These are phyloP conservation scores for Penstemon davidsonii DNA, from an alignment of 257 asterid species.

Conservation along the genomic window DNA sequence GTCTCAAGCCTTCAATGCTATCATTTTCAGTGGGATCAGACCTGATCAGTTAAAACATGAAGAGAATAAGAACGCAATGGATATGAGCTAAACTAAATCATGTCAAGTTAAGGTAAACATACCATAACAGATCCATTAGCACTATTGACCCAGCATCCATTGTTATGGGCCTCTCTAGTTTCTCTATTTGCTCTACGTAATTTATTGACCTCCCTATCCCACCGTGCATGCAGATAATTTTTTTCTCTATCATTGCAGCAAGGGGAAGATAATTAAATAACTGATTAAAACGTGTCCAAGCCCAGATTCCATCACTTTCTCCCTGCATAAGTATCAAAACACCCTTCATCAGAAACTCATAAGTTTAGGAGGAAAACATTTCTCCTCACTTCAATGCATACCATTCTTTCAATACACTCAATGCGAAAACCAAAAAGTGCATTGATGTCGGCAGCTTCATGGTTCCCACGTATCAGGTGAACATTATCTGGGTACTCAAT, in stretches of 20 bases:
- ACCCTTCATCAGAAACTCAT: slow-evolving; percentile 32
- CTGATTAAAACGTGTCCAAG: slow-evolving; percentile 98
- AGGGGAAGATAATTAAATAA: slow-evolving; percentile 93
- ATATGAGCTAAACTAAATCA: slow-evolving; percentile 17
- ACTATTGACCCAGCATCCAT: slow-evolving; percentile 98
- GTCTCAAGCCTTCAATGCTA: slow-evolving; percentile 94
- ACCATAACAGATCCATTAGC: slow-evolving; percentile 98
- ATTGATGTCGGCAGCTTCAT: slow-evolving; percentile 98
- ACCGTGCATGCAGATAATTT: slow-evolving; percentile 99
- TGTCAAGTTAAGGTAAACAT: slow-evolving; percentile 25
- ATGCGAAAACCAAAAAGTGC: slow-evolving; percentile 99
- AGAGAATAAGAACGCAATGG: background rate
- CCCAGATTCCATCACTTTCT: slow-evolving; percentile 98
- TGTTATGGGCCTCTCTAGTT: slow-evolving; percentile 96
- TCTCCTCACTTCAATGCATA: slow-evolving; percentile 34
- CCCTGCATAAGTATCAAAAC: slow-evolving; percentile 56
- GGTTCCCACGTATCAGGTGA: slow-evolving; percentile 98
- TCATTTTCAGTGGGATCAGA: slow-evolving; percentile 99
- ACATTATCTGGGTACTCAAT: slow-evolving; percentile 95
- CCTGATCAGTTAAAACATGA: slow-evolving; percentile 47
- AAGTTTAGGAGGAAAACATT: background rate
- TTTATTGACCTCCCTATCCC: slow-evolving; percentile 97
- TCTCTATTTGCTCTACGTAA: slow-evolving; percentile 93
- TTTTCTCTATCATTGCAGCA: slow-evolving; percentile 97
- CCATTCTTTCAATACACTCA: slow-evolving; percentile 99